Percentiles rank a stretch among this genome's conserved stretches.
Conservation (phyloP, 1,284 basidiomycete genomes). For the Puccinia coronata region DNA sequence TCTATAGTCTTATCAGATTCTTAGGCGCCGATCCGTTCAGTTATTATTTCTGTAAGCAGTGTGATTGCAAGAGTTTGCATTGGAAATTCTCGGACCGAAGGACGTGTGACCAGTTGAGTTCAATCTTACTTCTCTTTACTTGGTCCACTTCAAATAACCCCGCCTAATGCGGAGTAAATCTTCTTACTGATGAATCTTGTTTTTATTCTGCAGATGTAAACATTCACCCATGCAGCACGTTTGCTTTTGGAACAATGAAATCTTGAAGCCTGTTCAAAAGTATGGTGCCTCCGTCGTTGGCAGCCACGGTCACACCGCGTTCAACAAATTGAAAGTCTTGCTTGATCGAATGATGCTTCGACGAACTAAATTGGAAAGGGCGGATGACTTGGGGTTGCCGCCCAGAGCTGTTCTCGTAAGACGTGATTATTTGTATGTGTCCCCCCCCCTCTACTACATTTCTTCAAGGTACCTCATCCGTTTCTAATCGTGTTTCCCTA, state of each 20-base stretch:
- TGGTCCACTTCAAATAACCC: neutral
- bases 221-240: constrained; percentile 94
- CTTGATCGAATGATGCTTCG: constrained; percentile 96
- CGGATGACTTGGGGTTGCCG: constrained; percentile 95
- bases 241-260: constrained; percentile 81
- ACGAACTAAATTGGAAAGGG: constrained; percentile 73
- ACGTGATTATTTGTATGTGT: constrained; percentile 89
- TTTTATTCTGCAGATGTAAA: constrained; percentile 24
- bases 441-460: constrained; percentile 64
- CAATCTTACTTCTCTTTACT: neutral
- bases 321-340: constrained; percentile 48
- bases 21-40: constrained; percentile 49
- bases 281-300: constrained; percentile 59
- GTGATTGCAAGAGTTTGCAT: constrained; percentile 83
- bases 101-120: constrained; percentile 73
- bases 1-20: constrained; percentile 80
- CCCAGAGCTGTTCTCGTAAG: constrained; percentile 88
- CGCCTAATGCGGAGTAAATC: neutral
- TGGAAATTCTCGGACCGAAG: constrained; percentile 84
- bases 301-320: constrained; percentile 45
- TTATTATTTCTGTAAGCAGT: constrained; percentile 47
- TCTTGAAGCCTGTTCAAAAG: constrained; percentile 89
- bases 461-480: too few species aligned
- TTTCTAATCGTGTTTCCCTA: too few species aligned
- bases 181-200: neutral